phyloP scores from a whole-genome alignment of 176 grass and related monocot species.

The Cenchrus fungigraminus region DNA sequence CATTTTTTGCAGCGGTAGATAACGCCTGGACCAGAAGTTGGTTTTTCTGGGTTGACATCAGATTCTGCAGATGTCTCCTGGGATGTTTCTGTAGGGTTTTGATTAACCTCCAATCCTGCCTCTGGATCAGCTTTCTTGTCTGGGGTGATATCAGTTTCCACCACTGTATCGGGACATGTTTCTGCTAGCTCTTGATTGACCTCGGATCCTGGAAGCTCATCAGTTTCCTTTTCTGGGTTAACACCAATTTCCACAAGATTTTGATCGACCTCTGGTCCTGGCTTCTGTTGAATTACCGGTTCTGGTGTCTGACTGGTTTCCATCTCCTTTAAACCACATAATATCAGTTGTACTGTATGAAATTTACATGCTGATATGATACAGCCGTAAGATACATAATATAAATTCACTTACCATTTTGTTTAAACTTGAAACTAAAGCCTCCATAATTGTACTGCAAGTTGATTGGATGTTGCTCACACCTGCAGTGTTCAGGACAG shows the following conservation, averaged over 20 bases:
- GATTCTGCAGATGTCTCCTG: conserved; percentile 36
- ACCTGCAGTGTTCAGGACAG: conserved; percentile 6
- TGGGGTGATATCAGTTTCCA: conserved; percentile 34
- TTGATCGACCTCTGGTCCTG: conserved; percentile 25
- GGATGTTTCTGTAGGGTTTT: background rate
- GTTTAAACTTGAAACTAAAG: conserved; percentile 32
- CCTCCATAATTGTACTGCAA: background rate
- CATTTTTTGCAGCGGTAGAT: conserved; percentile 84
- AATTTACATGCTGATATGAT: background rate
- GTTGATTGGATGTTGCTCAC: background rate
- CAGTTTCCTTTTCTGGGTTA: conserved; percentile 19
- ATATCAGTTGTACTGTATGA: background rate
- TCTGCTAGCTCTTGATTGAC: conserved; percentile 19
- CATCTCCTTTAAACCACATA: conserved; percentile 34
- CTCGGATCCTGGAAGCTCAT: conserved; percentile 5
- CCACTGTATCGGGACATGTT: conserved; percentile 20
- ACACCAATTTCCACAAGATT: conserved; percentile 14
- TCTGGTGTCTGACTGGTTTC: conserved; percentile 1
- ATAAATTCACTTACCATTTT: conserved; percentile 30
- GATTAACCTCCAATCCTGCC: background rate
- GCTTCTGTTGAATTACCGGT: conserved; percentile 12
- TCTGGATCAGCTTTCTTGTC: conserved; percentile 36
- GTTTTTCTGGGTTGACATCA: conserved; percentile 29
- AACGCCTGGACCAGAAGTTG: conserved; percentile 45
- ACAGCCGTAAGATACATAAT: conserved; percentile 9